Evolutionary conservation across 352 stramenopile species (phyloP), one percentile per base, ranked within the genome.

Genomic region (Phytophthora crassamura): DNA sequence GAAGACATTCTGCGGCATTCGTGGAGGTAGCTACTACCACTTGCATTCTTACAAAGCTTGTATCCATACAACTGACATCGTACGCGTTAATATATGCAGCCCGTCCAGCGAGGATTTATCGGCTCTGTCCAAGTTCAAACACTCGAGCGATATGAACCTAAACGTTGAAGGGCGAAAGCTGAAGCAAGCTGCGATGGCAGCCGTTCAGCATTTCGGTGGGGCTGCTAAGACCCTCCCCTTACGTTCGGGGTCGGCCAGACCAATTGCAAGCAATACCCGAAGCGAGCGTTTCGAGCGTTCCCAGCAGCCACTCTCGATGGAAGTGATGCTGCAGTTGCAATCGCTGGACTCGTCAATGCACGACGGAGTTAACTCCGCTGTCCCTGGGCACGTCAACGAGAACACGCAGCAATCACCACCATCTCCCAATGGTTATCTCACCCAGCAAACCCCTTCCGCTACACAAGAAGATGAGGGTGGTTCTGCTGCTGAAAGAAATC

Each of bases 51-150:
- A 30, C 25, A 6, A 30, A 30, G 25, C 25, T 30, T 30, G 25
- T 30, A 5, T 30, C 25, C 25, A 30, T 30, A 30, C 25, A 30
- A 6, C 25, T 30, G 25, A 30, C 25, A 30, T 30, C 14, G 14
- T 7, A 36, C 25, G 22, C 41, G 14, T 54, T 5, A 42, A 47
- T 54, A 9, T 49, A 11, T 33, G 15, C 33, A 86, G 78, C 35
- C 48, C 88, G 34, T 78, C 66, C 38, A 38, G 56, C 4, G 70
- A 84, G 10, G 75, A 90, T 16, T 25, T 90, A 36, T 69, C 59
- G 1, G 60, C 77, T 35, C 52, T 89, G 10, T 88, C 82, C 32
- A 80, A 82, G 46, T 89, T 89, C 61, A 89, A 89, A 50, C 79
- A 90, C 55, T 77, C 65, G 9, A 90, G 79, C 35, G 67, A 74